Percentiles rank a stretch among this genome's conserved stretches.
These are phyloP conservation scores for Pythium utonaiense DNA, from an alignment of 352 stramenopile genomes.

Conservation along the genomic window DNA sequence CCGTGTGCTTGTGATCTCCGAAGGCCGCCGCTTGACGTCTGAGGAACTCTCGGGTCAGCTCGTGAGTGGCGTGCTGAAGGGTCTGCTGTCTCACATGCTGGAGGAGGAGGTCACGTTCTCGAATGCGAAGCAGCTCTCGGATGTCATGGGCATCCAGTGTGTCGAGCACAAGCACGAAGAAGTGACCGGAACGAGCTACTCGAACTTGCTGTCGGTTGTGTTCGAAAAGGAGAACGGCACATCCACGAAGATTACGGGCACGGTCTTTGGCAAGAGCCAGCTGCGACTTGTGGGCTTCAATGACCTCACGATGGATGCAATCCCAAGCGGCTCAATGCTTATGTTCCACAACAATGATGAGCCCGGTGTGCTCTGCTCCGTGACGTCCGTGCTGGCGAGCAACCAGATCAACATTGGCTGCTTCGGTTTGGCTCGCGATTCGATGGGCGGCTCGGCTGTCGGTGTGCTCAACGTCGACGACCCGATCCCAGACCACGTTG, in stretches of 20 bases:
- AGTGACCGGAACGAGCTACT: conserved; percentile 62
- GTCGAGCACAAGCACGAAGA: conserved; percentile 90
- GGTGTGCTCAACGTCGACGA: conserved; percentile 90
- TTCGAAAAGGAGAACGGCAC: conserved; percentile 88
- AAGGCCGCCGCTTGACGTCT: conserved; percentile 80
- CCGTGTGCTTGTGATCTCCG: conserved; percentile 70
- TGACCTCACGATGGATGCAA: conserved; percentile 81
- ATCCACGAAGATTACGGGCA: conserved; percentile 82
- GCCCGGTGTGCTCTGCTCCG: conserved; percentile 91
- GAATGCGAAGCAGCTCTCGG: conserved; percentile 82
- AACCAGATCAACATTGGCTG: conserved; percentile 94
- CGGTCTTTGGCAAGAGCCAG: conserved; percentile 86
- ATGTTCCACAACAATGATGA: conserved; percentile 95
- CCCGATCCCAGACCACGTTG: conserved; percentile 75
- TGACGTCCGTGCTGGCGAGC: conserved; percentile 91
- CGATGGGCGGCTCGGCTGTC: conserved; percentile 60
- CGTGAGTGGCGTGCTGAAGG: conserved; percentile 89
- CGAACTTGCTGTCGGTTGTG: conserved; percentile 90
- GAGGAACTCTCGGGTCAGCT: conserved; percentile 77
- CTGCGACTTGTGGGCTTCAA: conserved; percentile 88
- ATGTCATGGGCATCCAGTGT: conserved; percentile 87
- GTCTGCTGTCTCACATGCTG: conserved; percentile 86
- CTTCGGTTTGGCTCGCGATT: conserved; percentile 85
- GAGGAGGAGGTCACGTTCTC: conserved; percentile 90
- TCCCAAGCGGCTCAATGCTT: conserved; percentile 87